Conservation (phyloP, 371 early-diverging fungal species). For the Lichtheimia ornata region DNA sequence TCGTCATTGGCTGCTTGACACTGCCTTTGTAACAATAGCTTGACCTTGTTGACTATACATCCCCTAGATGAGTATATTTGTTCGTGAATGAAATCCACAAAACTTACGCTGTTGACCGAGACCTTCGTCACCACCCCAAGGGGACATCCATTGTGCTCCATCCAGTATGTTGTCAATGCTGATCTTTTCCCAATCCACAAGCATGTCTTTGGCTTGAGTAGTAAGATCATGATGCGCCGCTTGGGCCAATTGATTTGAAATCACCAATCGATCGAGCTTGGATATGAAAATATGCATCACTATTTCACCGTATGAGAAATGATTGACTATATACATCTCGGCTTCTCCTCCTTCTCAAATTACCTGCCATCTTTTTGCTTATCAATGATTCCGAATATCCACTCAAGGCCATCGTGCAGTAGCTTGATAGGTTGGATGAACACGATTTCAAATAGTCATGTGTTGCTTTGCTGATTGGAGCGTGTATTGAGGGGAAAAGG, state of each 20-base stretch:
- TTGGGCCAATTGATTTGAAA: background rate
- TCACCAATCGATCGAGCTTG: background rate
- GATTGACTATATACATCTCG: background rate
- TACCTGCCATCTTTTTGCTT: constrained; percentile 1
- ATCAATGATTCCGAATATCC: background rate
- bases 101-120: background rate
- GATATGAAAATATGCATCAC: background rate
- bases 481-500: background rate
- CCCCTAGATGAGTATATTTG: no score
- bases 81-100: no score
- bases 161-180: background rate
- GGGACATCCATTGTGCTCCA: background rate
- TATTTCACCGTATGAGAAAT: background rate
- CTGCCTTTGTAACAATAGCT: no score
- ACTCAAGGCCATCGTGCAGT: background rate
- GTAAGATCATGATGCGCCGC: background rate
- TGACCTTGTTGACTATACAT: no score
- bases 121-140: background rate
- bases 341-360: background rate
- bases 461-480: background rate
- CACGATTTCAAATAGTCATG: background rate
- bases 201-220: background rate
- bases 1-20: no score
- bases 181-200: background rate
- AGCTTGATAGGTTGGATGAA: background rate